A percentile compares a stretch with the other conserved stretches of the same genome.
Evolutionary conservation across 495 filamentous ascomycete species (phyloP).

Genomic region (Cercophora newfieldiana): DNA sequence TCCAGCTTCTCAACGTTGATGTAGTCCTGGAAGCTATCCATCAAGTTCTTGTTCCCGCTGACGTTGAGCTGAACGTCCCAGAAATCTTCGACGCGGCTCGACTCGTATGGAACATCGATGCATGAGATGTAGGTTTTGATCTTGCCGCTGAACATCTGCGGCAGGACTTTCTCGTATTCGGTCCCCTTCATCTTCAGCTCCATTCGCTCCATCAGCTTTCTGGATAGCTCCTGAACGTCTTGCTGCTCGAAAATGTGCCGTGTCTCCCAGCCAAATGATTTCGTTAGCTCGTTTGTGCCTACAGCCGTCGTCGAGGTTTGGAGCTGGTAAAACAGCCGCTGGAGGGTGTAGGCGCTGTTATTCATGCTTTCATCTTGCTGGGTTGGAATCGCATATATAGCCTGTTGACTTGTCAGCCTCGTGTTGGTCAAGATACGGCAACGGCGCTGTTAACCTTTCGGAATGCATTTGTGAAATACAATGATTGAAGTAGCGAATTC

Average conservation of each 20-base stretch:
- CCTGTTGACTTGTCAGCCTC: slow-evolving; percentile 50
- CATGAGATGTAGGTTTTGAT: slow-evolving; percentile 98
- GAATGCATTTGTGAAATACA: slow-evolving; percentile 97
- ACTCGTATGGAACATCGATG: slow-evolving; percentile 97
- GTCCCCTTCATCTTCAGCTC: slow-evolving; percentile 98
- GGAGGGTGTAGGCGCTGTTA: slow-evolving; percentile 91
- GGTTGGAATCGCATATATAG: slow-evolving; percentile 94
- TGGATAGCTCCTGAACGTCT: slow-evolving; percentile 94
- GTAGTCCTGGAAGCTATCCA: slow-evolving; percentile 95
- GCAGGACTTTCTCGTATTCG: slow-evolving; percentile 84
- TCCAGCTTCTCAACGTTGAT: slow-evolving; percentile 95
- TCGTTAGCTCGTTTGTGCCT: slow-evolving; percentile 86
- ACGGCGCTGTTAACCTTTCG: slow-evolving; percentile 67
- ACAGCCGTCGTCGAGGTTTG: slow-evolving; percentile 82
- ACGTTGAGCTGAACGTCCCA: slow-evolving; percentile 99
- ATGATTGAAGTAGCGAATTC: slow-evolving; percentile 93
- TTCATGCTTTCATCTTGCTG: slow-evolving; percentile 72
- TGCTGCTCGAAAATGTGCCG: slow-evolving; percentile 98
- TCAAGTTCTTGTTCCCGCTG: slow-evolving; percentile 84
- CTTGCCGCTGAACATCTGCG: slow-evolving; percentile 90
- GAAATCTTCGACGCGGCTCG: slow-evolving; percentile 91
- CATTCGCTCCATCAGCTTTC: slow-evolving; percentile 94
- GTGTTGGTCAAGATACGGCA: background rate
- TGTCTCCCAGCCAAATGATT: slow-evolving; percentile 97
- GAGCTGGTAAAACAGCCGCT: slow-evolving; percentile 90